A percentile compares a stretch with the other conserved stretches of the same genome.
phyloP scores from a whole-genome alignment of 2,329 filamentous ascomycete species.

The Madurella fahalii region DNA sequence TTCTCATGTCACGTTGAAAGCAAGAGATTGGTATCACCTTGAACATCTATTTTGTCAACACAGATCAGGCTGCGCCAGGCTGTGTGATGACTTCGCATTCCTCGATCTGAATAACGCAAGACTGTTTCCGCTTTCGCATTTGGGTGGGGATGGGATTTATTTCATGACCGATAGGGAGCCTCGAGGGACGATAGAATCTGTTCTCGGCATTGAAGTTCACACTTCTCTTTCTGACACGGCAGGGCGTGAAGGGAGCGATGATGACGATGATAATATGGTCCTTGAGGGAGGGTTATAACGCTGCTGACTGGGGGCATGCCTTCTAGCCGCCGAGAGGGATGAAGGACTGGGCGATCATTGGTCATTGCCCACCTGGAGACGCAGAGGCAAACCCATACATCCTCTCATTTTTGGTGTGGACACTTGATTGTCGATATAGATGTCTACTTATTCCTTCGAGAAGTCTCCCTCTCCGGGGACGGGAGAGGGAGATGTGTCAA shows the following conservation, averaged over 20 bases:
- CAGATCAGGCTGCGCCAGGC: conserved; percentile 31
- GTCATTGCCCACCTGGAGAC: too few relatives aligned
- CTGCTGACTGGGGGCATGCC: background rate
- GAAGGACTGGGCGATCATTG: too few relatives aligned
- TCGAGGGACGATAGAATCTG: conserved; percentile 30
- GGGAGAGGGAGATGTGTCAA: background rate
- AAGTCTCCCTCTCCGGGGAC: background rate
- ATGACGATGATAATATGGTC: background rate
- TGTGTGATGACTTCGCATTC: conserved; percentile 27
- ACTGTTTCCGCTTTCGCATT: conserved; percentile 31
- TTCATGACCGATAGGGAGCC: conserved; percentile 17
- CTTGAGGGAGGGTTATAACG: too few relatives aligned
- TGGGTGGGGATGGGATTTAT: conserved; percentile 29
- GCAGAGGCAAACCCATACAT: too few relatives aligned
- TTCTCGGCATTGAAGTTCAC: conserved; percentile 34
- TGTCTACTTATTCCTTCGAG: background rate
- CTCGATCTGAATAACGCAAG: conserved; percentile 31
- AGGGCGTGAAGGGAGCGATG: background rate
- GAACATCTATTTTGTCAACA: conserved; percentile 15
- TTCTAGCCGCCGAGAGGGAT: too few relatives aligned
- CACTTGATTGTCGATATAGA: conserved; percentile 8
- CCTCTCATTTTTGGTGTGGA: background rate
- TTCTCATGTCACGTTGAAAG: background rate
- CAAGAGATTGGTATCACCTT: conserved; percentile 4
- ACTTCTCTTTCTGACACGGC: conserved; percentile 28